Percentiles rank a stretch among this genome's conserved stretches.
Evolutionary conservation across 1,284 basidiomycete genomes (phyloP).

Genomic region (Pseudozyma pruni): DNA sequence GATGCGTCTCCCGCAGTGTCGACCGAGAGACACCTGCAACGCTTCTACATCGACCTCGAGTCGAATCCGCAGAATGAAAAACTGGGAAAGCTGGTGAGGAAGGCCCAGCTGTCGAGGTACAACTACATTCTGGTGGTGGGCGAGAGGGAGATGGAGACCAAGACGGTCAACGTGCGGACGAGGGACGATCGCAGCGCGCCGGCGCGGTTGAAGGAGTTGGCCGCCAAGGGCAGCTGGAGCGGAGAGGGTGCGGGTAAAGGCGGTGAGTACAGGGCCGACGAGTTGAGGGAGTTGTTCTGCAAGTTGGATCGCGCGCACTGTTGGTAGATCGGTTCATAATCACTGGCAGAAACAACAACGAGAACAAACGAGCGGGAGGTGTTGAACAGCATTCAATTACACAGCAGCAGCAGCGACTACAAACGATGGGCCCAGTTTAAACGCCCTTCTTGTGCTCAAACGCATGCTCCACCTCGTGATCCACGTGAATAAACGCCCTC

Average conservation of each 20-base stretch:
- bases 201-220: slow-evolving; percentile 8
- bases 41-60: slow-evolving; percentile 64
- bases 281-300: slow-evolving; percentile 30
- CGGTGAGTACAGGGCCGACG: slow-evolving; percentile 14
- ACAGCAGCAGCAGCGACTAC: background rate
- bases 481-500: slow-evolving; percentile 58
- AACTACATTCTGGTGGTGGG: slow-evolving; percentile 65
- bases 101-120: slow-evolving; percentile 54
- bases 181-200: slow-evolving; percentile 44
- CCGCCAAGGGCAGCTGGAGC: background rate
- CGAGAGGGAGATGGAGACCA: slow-evolving; percentile 49
- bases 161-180: slow-evolving; percentile 54
- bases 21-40: slow-evolving; percentile 35
- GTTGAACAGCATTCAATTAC: too few relatives aligned
- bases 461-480: slow-evolving; percentile 57
- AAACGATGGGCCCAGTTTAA: too few relatives aligned
- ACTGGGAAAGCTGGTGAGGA: slow-evolving; percentile 55
- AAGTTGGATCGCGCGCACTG: slow-evolving; percentile 23
- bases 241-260: background rate
- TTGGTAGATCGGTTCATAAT: too few relatives aligned
- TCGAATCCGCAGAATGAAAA: slow-evolving; percentile 51
- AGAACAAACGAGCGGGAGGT: too few relatives aligned
- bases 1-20: slow-evolving; percentile 2
- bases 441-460: slow-evolving; percentile 55
- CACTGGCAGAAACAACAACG: too few relatives aligned